Evolutionary conservation across 257 asterid genomes (phyloP).

Genomic region (Ocimum tenuiflorum): DNA sequence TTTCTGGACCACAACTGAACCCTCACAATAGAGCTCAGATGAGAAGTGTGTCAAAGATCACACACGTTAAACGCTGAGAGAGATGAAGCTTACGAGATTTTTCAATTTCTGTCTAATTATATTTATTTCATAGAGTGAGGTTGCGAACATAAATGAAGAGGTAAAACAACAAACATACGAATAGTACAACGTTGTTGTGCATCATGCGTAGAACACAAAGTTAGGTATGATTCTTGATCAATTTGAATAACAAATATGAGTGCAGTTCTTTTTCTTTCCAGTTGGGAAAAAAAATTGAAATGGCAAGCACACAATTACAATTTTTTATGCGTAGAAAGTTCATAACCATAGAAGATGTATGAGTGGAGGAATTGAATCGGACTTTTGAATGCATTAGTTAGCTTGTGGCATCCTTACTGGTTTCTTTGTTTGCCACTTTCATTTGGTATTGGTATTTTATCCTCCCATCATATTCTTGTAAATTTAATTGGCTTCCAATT

Average conservation of each 20-base stretch:
- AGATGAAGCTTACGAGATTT: slow-evolving; percentile 14
- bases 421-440: too few relatives aligned
- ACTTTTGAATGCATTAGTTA: too few relatives aligned
- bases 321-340: too few relatives aligned
- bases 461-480: too few relatives aligned
- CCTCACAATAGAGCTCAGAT: slow-evolving; percentile 10
- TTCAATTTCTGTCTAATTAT: not conserved
- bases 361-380: too few relatives aligned
- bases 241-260: slow-evolving; percentile 10
- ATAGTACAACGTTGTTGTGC: slow-evolving; percentile 7
- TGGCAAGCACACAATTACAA: too few relatives aligned
- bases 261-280: slow-evolving; percentile 21
- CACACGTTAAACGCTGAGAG: slow-evolving; percentile 20
- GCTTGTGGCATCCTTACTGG: too few relatives aligned
- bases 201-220: not conserved
- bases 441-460: too few relatives aligned
- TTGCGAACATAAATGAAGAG: slow-evolving; percentile 9
- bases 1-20: slow-evolving; percentile 15
- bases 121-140: not conserved
- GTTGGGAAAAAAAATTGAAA: too few relatives aligned
- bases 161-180: not conserved
- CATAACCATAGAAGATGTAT: too few relatives aligned
- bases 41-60: slow-evolving; percentile 17
- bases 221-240: slow-evolving; percentile 2
- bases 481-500: too few relatives aligned